A percentile compares a stretch with the other conserved stretches of the same genome.
Evolutionary conservation across 495 filamentous ascomycete species (phyloP).

Genomic region (Aspergillus incahuasiensis): DNA sequence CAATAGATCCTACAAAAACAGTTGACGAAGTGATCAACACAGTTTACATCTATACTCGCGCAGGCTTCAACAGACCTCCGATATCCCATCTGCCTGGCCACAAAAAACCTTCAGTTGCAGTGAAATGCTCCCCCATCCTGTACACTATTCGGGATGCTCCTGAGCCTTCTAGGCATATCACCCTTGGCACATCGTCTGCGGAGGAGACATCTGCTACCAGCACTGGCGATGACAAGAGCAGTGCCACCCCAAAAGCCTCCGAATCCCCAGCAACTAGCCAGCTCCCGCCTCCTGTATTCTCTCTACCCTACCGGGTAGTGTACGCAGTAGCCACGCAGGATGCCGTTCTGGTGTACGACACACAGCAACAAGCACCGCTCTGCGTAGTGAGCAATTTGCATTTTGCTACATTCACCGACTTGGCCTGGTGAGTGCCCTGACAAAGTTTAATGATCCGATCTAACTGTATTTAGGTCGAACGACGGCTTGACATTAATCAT

Average conservation of each 20-base stretch:
- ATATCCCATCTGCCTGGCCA: constrained; percentile 97
- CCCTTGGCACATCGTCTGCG: constrained; percentile 83
- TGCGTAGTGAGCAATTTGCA: constrained; percentile 95
- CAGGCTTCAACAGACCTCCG: constrained; percentile 93
- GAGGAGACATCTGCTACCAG: constrained; percentile 75
- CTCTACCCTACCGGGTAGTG: constrained; percentile 85
- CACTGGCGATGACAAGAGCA: constrained; percentile 34
- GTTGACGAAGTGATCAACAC: constrained; percentile 90
- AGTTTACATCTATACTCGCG: constrained; percentile 95
- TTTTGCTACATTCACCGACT: constrained; percentile 93
- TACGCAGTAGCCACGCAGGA: constrained; percentile 98
- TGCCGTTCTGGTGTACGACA: constrained; percentile 93
- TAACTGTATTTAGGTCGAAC: constrained; percentile 62
- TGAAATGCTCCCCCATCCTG: constrained; percentile 86
- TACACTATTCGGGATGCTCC: constrained; percentile 72
- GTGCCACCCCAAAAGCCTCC: constrained; percentile 48
- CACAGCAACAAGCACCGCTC: constrained; percentile 89
- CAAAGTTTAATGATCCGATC: constrained; percentile 17
- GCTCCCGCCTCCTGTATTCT: constrained; percentile 65
- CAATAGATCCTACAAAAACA: constrained; percentile 62
- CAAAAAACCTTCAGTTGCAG: constrained; percentile 96
- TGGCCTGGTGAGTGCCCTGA: constrained; percentile 70
- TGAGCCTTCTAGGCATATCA: constrained; percentile 78
- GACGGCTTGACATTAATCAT: constrained; percentile 91
- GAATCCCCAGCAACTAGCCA: constrained; percentile 38